Conservation (phyloP, 176 grass and related monocot species). For the Alloteropsis semialata region DNA sequence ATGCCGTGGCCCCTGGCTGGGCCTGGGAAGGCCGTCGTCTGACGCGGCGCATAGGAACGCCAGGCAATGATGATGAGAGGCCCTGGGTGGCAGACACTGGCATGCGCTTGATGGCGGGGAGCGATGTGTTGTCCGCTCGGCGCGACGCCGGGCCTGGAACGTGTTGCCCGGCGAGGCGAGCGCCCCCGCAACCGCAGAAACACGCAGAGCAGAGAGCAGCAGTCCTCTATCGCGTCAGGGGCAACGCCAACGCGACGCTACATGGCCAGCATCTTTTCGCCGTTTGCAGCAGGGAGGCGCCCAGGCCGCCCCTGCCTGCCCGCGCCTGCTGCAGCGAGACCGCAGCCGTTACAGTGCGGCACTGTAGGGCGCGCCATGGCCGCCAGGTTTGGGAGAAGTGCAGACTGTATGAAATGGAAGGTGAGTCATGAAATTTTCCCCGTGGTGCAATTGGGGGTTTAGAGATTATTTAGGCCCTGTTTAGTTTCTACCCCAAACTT, state of each 20-base stretch:
- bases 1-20: neutral
- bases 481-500: too few relatives aligned
- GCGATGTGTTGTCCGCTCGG: neutral
- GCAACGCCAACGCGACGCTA: neutral
- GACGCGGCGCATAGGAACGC: neutral
- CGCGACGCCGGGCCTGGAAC: neutral
- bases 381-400: neutral
- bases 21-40: conserved; percentile 13
- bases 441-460: neutral
- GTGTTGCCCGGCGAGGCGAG: neutral
- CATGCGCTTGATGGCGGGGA: neutral
- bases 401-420: neutral
- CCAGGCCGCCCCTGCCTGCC: neutral
- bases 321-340: neutral
- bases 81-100: neutral
- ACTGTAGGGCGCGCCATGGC: conserved; percentile 5
- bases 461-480: neutral
- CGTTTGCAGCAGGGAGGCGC: neutral
- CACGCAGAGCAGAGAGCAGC: neutral
- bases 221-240: neutral
- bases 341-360: neutral
- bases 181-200: neutral
- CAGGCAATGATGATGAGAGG: conserved; percentile 13
- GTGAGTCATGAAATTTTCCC: neutral
- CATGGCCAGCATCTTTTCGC: conserved; percentile 10